Percentiles rank a stretch among this genome's conserved stretches.
These are phyloP conservation scores for Torrubiellomyces zombiae DNA, from an alignment of 2,329 filamentous ascomycete species.

Conservation along the genomic window DNA sequence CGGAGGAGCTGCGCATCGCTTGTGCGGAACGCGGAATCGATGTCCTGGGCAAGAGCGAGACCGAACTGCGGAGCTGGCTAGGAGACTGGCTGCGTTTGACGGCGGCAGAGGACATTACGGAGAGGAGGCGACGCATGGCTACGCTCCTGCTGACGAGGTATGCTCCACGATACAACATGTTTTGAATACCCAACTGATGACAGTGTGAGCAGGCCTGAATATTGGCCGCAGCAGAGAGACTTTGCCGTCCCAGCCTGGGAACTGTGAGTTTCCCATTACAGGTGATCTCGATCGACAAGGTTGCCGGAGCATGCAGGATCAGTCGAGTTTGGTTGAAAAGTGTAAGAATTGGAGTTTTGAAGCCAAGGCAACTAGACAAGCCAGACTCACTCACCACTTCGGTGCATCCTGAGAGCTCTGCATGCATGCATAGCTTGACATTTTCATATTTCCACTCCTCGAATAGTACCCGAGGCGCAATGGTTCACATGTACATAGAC, in stretches of 20 bases:
- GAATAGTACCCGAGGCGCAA: too few species aligned
- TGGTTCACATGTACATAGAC: too few species aligned
- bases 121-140: conserved; percentile 21
- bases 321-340: too few species aligned
- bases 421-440: too few species aligned
- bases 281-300: not conserved
- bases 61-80: conserved; percentile 31
- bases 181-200: conserved; percentile 4
- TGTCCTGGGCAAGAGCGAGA: conserved; percentile 38
- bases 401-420: too few species aligned
- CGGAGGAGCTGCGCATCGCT: conserved; percentile 51
- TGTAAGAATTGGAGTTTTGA: too few species aligned
- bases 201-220: conserved; percentile 14
- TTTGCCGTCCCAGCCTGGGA: conserved; percentile 26
- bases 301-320: too few species aligned
- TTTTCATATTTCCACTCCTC: too few species aligned
- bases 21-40: conserved; percentile 53
- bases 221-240: conserved; percentile 23
- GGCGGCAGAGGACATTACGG: conserved; percentile 17
- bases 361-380: too few species aligned
- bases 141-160: conserved; percentile 25
- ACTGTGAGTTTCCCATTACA: conserved; percentile 9
- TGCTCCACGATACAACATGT: conserved; percentile 4
- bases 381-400: too few species aligned
- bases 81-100: conserved; percentile 32